Conservation (phyloP, 495 filamentous ascomycete genomes). For the Daldinia loculata region DNA sequence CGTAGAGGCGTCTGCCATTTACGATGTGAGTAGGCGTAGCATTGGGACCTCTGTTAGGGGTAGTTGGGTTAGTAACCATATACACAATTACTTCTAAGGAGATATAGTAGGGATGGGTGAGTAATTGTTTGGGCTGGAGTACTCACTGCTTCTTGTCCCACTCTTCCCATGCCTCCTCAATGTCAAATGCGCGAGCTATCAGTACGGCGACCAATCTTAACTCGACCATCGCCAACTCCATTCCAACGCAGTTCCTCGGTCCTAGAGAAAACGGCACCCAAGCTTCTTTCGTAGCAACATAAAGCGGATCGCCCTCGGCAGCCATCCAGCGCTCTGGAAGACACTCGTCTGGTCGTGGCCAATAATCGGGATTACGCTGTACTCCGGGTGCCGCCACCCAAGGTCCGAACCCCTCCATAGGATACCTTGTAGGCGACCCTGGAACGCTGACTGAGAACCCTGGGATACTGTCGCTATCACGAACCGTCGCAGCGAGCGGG, state of each 20-base stretch:
- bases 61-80: slow-evolving; percentile 8
- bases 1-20: slow-evolving; percentile 47
- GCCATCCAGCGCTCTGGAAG: slow-evolving; percentile 56
- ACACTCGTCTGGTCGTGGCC: slow-evolving; percentile 52
- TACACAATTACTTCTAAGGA: not conserved
- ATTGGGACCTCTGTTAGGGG: slow-evolving; percentile 28
- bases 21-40: slow-evolving; percentile 38
- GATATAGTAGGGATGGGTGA: not conserved
- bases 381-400: slow-evolving; percentile 36
- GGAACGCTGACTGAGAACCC: slow-evolving; percentile 43
- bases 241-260: slow-evolving; percentile 63
- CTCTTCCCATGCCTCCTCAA: slow-evolving; percentile 57
- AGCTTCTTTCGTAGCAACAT: slow-evolving; percentile 51
- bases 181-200: slow-evolving; percentile 57
- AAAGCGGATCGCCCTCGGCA: slow-evolving; percentile 46
- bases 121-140: not conserved
- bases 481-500: slow-evolving; percentile 47
- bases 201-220: slow-evolving; percentile 56
- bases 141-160: slow-evolving; percentile 47
- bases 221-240: slow-evolving; percentile 61
- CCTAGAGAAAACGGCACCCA: slow-evolving; percentile 64
- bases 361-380: slow-evolving; percentile 49
- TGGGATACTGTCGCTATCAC: slow-evolving; percentile 39
- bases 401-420: slow-evolving; percentile 45
- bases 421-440: slow-evolving; percentile 41